These are phyloP conservation scores for Volvariella surrecta DNA, from an alignment of 1,284 basidiomycete genomes.

Conservation along the genomic window DNA sequence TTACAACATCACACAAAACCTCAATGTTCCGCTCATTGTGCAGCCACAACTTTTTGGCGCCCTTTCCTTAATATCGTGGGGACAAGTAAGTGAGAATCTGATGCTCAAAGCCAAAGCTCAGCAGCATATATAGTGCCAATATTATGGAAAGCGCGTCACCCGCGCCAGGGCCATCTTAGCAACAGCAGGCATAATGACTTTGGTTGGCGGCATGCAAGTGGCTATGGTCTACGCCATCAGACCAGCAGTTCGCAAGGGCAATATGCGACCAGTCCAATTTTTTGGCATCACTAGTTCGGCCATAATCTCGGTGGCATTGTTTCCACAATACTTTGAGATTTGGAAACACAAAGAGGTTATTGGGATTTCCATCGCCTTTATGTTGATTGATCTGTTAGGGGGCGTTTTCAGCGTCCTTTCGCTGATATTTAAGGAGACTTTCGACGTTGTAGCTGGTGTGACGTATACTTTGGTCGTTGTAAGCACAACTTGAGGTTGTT, in stretches of 20 bases:
- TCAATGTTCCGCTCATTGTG: slow-evolving; percentile 7
- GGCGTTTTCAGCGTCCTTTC: slow-evolving; percentile 68
- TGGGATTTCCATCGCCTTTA: slow-evolving; percentile 67
- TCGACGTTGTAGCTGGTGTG: slow-evolving; percentile 63
- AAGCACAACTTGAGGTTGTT: slow-evolving; percentile 10
- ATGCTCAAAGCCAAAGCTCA: too few relatives aligned
- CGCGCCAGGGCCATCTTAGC: slow-evolving; percentile 19
- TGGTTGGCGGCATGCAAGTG: slow-evolving; percentile 51
- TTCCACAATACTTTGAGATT: slow-evolving; percentile 66
- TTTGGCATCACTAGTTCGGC: slow-evolving; percentile 62
- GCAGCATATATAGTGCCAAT: slow-evolving; percentile 64
- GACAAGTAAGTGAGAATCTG: slow-evolving; percentile 2
- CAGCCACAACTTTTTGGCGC: slow-evolving; percentile 4
- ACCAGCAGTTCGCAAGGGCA: slow-evolving; percentile 18
- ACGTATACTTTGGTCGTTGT: slow-evolving; percentile 56
- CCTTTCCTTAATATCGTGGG: slow-evolving; percentile 6
- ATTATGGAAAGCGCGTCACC: slow-evolving; percentile 43
- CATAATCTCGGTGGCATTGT: slow-evolving; percentile 50
- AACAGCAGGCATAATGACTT: slow-evolving; percentile 25
- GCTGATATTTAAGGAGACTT: slow-evolving; percentile 56
- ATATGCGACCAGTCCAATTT: slow-evolving; percentile 41
- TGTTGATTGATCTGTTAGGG: slow-evolving; percentile 63
- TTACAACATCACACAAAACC: slow-evolving; percentile 3
- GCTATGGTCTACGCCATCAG: slow-evolving; percentile 51
- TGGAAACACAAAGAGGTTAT: slow-evolving; percentile 61